These are phyloP conservation scores for Bolboschoenus planiculmis DNA, from an alignment of 176 grass and related monocot genomes.

Conservation along the genomic window DNA sequence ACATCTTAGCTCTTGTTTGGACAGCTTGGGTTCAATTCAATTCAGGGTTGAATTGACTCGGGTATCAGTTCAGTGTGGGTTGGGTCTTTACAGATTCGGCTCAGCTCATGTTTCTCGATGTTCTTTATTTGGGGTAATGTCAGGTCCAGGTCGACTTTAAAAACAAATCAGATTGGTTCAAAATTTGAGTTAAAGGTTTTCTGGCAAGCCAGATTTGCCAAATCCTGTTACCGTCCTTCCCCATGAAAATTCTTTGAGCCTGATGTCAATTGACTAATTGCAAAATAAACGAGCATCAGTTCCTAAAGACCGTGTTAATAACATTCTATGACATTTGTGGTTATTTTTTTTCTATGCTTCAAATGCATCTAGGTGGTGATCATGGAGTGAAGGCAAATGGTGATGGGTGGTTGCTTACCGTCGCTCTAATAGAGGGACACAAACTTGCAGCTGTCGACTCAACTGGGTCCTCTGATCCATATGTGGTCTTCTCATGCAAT, in stretches of 20 bases:
- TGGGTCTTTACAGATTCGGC: too few species aligned
- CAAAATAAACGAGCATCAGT: neutral
- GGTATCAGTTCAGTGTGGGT: neutral
- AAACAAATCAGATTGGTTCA: neutral
- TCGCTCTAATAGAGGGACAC: conserved; percentile 76
- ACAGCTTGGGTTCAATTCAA: neutral
- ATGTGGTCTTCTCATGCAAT: conserved; percentile 91
- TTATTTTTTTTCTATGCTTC: neutral
- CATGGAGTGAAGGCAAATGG: conserved; percentile 81
- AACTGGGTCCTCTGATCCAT: conserved; percentile 78
- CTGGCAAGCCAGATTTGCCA: neutral
- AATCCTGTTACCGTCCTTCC: neutral
- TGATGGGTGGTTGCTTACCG: conserved; percentile 84
- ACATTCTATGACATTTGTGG: neutral
- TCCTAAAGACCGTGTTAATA: neutral
- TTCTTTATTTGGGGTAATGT: neutral
- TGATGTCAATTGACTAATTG: neutral
- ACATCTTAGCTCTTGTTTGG: neutral
- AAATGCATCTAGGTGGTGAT: conserved; percentile 50
- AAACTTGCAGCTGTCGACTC: conserved; percentile 72
- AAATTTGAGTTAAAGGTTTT: neutral
- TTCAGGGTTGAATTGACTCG: neutral
- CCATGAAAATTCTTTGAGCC: neutral
- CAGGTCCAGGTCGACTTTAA: too few species aligned
- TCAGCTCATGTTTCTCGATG: neutral